phyloP scores from a whole-genome alignment of 371 early-diverging fungal genomes.

The Smittium culicis region DNA sequence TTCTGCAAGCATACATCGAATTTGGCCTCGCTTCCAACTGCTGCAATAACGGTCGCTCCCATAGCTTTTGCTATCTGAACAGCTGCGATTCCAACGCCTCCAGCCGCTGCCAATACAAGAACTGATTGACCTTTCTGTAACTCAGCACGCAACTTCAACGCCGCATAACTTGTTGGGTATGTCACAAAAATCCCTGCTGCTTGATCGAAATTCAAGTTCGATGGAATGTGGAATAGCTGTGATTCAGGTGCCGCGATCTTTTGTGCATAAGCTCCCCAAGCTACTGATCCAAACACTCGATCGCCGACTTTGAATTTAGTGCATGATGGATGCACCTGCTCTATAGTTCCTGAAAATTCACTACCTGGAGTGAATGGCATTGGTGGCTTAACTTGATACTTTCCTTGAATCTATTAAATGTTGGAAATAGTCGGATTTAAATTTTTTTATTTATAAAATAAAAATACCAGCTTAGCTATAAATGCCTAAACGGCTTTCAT shows the following conservation, averaged over 20 bases:
- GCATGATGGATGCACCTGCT: conserved; percentile 22
- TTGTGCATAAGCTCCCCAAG: conserved; percentile 54
- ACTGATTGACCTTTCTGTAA: conserved; percentile 41
- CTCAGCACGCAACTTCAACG: conserved; percentile 52
- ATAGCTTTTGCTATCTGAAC: conserved; percentile 36
- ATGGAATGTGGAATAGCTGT: conserved; percentile 48
- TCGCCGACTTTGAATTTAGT: conserved; percentile 48
- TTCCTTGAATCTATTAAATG: conserved; percentile 46
- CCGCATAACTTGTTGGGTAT: conserved; percentile 68
- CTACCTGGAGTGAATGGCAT: conserved; percentile 74
- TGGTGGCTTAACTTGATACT: conserved; percentile 67
- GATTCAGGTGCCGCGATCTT: conserved; percentile 36
- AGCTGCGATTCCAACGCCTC: conserved; percentile 37
- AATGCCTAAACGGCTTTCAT: too few relatives aligned
- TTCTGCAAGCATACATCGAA: conserved; percentile 44
- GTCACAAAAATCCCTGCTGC: conserved; percentile 67
- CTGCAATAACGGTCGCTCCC: conserved; percentile 77
- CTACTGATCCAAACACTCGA: conserved; percentile 57
- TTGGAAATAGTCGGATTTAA: too few relatives aligned
- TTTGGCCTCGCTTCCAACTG: conserved; percentile 61
- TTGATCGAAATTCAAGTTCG: conserved; percentile 52
- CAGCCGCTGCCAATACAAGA: conserved; percentile 71
- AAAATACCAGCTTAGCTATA: too few relatives aligned
- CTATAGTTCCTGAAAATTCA: conserved; percentile 50
- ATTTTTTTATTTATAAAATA: too few relatives aligned